Percentiles rank a stretch among this genome's conserved stretches.
Evolutionary conservation across 2,329 filamentous ascomycete genomes (phyloP).

Genomic region (Coleophoma cylindrospora): DNA sequence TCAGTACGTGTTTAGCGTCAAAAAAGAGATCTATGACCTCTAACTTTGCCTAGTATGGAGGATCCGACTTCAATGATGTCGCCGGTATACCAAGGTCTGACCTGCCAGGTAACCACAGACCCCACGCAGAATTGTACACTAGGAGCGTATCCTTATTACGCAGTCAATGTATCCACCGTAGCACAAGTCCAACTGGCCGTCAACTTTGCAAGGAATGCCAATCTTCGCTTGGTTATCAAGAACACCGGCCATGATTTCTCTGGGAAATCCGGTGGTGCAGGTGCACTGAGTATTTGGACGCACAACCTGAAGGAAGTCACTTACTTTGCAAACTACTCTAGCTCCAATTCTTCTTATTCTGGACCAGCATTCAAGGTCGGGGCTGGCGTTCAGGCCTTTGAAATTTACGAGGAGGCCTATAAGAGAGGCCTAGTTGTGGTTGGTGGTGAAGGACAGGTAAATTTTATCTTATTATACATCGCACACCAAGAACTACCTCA

Average conservation of each 20-base stretch:
- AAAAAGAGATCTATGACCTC: slow-evolving; percentile 5
- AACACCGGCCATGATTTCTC: slow-evolving; percentile 19
- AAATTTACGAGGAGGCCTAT: slow-evolving; percentile 36
- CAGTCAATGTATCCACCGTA: slow-evolving; percentile 28
- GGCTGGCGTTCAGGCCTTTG: slow-evolving; percentile 40
- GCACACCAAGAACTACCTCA: too few relatives aligned
- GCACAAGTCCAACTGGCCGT: slow-evolving; percentile 40
- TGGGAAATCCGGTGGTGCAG: slow-evolving; percentile 26
- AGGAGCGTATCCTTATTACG: slow-evolving; percentile 22
- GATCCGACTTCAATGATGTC: slow-evolving; percentile 39
- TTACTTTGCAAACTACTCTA: slow-evolving; percentile 36
- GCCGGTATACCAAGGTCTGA: slow-evolving; percentile 36
- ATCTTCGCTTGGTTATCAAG: slow-evolving; percentile 30
- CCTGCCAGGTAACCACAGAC: slow-evolving; percentile 33
- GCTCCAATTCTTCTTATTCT: slow-evolving; percentile 34
- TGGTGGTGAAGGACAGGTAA: slow-evolving; percentile 39
- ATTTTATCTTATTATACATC: background rate
- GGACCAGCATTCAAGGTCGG: slow-evolving; percentile 49
- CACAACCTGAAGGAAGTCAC: slow-evolving; percentile 36
- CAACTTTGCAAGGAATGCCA: slow-evolving; percentile 36
- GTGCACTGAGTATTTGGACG: slow-evolving; percentile 47
- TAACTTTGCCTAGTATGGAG: slow-evolving; percentile 31
- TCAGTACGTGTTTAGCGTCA: slow-evolving; percentile 20
- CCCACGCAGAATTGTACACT: slow-evolving; percentile 21
- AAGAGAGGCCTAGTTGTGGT: slow-evolving; percentile 43